Evolutionary conservation across 106 monocot species (phyloP).

Genomic region (Dendrobium chrysotoxum): DNA sequence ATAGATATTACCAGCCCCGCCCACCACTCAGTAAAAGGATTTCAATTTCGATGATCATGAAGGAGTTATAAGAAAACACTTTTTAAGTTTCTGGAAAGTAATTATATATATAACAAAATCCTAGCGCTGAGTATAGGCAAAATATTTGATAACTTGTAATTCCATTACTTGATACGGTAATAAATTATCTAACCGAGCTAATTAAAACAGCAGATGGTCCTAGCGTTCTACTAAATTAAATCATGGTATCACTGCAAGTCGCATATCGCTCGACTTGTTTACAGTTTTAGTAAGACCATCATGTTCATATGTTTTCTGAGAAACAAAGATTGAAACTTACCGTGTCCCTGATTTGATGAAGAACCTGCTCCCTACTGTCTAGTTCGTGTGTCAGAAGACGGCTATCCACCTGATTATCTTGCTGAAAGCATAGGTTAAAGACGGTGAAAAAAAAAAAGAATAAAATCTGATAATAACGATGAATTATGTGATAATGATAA

Average conservation of each 20-base stretch:
- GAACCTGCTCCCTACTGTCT: conserved; percentile 31
- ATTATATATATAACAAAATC: neutral
- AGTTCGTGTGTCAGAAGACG: conserved; percentile 14
- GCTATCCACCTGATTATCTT: neutral
- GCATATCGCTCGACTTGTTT: neutral
- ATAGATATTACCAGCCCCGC: neutral
- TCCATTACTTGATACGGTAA: neutral
- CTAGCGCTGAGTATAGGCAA: neutral
- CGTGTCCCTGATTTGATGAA: conserved; percentile 59
- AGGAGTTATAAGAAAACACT: neutral
- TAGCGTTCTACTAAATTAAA: neutral
- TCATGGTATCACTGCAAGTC: neutral
- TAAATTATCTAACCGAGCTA: neutral
- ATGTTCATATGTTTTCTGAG: neutral
- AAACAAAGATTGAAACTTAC: conserved; percentile 21
- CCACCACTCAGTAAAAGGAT: neutral
- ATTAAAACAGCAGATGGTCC: neutral
- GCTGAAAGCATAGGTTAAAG: neutral
- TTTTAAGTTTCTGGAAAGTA: neutral
- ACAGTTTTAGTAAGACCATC: neutral
- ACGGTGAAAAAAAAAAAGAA: neutral
- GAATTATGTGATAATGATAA: neutral
- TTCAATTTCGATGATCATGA: neutral
- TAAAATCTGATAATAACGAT: neutral
- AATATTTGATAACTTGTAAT: too few relatives aligned